These are phyloP conservation scores for Tulasnella sp. DNA, from an alignment of 768 basidiomycete species.

Conservation along the genomic window DNA sequence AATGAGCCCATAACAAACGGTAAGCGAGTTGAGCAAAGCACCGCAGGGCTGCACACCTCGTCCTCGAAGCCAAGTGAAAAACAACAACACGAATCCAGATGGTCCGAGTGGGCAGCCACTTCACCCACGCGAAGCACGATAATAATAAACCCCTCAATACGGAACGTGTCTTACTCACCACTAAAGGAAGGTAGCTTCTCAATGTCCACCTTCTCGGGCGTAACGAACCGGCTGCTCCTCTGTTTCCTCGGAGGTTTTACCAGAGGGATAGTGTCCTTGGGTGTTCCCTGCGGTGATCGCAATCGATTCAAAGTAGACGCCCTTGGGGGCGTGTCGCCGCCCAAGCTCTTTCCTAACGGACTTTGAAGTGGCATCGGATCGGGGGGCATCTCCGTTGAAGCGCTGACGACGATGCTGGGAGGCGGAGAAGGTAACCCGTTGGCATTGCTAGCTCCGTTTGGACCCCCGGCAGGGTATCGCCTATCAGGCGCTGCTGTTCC, in stretches of 20 bases:
- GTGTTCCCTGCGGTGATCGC: conserved; percentile 53
- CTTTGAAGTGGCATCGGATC: conserved; percentile 48
- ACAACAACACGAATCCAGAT: conserved; percentile 11
- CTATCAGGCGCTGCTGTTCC: conserved; percentile 53
- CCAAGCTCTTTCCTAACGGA: conserved; percentile 31
- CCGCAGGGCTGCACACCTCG: background rate
- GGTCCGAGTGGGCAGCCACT: conserved; percentile 4
- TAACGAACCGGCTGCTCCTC: conserved; percentile 92
- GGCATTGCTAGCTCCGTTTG: conserved; percentile 10
- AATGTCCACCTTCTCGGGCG: conserved; percentile 94
- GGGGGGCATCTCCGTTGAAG: conserved; percentile 50
- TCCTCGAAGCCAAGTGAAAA: conserved; percentile 25
- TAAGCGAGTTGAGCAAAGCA: background rate
- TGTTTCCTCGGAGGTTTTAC: conserved; percentile 97
- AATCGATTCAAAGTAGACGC: conserved; percentile 68
- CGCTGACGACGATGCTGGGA: conserved; percentile 82
- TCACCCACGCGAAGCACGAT: conserved; percentile 3
- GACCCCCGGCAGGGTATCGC: conserved; percentile 44
- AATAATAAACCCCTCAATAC: background rate
- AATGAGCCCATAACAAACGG: background rate
- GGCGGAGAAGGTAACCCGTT: conserved; percentile 39
- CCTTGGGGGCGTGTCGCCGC: conserved; percentile 58
- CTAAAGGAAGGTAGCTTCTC: conserved; percentile 88
- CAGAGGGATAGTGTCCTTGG: conserved; percentile 96
- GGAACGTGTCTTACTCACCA: conserved; percentile 49